Evolutionary conservation across 164 flowering plant species (phyloP).

Genomic region (Magnolia changhungtana): DNA sequence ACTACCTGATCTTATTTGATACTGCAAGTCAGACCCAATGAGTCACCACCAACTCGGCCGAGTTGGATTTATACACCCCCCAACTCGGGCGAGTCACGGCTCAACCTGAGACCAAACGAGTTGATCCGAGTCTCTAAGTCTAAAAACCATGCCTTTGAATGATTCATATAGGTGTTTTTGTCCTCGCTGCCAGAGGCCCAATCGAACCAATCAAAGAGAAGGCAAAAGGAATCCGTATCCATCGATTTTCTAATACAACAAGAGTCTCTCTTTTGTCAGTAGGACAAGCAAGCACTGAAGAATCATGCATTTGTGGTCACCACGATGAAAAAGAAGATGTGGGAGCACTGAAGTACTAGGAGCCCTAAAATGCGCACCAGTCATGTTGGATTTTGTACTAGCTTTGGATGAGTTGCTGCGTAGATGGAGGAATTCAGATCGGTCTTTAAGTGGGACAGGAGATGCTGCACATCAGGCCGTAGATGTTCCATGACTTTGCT

Average conservation of each 20-base stretch:
- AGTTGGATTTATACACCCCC: no score
- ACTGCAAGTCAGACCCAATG: no score
- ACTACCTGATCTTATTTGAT: no score
- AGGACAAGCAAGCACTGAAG: background rate
- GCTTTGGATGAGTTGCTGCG: constrained; percentile 81
- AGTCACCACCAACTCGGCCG: no score
- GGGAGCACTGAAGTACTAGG: background rate
- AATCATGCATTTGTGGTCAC: background rate
- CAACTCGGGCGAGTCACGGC: no score
- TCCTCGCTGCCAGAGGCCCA: background rate
- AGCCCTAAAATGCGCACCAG: background rate
- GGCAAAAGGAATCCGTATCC: background rate
- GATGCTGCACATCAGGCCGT: constrained; percentile 86
- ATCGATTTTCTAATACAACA: background rate
- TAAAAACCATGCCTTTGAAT: no score
- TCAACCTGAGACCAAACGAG: no score
- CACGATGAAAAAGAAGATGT: background rate
- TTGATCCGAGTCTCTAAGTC: no score
- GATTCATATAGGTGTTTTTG: no score
- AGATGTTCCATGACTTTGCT: constrained; percentile 65
- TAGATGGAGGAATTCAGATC: constrained; percentile 77
- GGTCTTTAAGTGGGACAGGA: constrained; percentile 77
- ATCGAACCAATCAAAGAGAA: background rate
- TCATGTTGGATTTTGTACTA: constrained; percentile 41
- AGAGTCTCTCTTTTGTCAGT: background rate